Conservation (phyloP, 768 basidiomycete genomes). For the Candolleomyces aberdarensis region DNA sequence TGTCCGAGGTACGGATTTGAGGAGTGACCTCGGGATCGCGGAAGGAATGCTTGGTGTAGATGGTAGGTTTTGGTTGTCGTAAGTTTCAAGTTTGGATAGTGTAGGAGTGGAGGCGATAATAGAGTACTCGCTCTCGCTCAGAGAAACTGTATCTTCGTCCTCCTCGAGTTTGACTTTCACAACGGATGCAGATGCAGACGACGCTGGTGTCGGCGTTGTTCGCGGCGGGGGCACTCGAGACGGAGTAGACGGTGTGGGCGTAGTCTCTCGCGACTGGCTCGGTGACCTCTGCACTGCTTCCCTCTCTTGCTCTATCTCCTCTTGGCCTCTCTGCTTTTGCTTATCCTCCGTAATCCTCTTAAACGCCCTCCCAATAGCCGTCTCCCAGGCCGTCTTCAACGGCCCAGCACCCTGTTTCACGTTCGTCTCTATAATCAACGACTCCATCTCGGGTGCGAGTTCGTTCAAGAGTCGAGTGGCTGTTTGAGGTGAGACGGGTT, state of each 20-base stretch:
- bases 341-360: background rate
- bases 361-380: slow-evolving; percentile 24
- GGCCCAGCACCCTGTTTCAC: slow-evolving; percentile 58
- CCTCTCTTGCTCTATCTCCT: background rate
- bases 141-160: background rate
- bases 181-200: background rate
- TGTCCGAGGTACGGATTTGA: background rate
- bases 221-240: background rate
- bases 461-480: slow-evolving; percentile 34
- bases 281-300: background rate
- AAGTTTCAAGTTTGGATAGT: too few relatives aligned
- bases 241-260: background rate
- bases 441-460: slow-evolving; percentile 58
- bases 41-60: background rate
- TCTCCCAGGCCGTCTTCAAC: slow-evolving; percentile 52
- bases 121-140: background rate
- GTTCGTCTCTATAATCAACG: slow-evolving; percentile 61
- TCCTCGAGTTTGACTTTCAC: background rate
- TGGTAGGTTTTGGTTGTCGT: background rate
- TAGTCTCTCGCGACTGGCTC: slow-evolving; percentile 5
- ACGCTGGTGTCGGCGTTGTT: background rate
- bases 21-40: background rate
- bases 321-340: background rate
- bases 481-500: slow-evolving; percentile 26
- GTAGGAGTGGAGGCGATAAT: background rate